Evolutionary conservation across 2,329 filamentous ascomycete species (phyloP), one percentile per base, ranked within the genome.

Genomic region (Monilinia fructicola): DNA sequence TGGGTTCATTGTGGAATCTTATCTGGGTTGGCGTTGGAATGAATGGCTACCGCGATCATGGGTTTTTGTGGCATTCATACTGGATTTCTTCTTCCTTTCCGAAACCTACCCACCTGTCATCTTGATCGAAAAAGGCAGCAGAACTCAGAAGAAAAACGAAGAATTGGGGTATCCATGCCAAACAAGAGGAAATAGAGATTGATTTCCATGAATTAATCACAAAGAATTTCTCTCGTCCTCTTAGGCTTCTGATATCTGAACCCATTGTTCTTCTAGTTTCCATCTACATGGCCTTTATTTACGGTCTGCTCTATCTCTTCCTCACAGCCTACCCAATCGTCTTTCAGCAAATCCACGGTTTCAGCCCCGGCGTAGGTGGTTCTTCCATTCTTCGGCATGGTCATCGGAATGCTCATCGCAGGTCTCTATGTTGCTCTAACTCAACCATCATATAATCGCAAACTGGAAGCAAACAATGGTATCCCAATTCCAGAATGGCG

Each of bases 331-430:
- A 96, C 73, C 89, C 90, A 0, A 85, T 95, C 54, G 90, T 96
- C 58, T 96, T 95, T 79, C 81, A 89, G 69, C 81, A 83, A 38
- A 82, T 93, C 5, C 90, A 96, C 77, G 83, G 85, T 71, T 89
- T 94, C 80, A 85, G 79, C 44, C 74, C 83, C 1, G 93, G 93
- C 66, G 78, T 91, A 23, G 84, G 87, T 4, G 93, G 92, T 1
- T 1, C 82, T 97, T 6, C 87, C 92, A 6, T 96, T 93, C 77
- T 91, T 97, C 73, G 93, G 92, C 65, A 91, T 97, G 88, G 85
- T 95, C 62, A 73, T 82, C 11, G 92, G 92, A 56, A 85, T 92
- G 75, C 69, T 94, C 21, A 78, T 91, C 64, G 90, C 89, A 0
- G 90, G 89, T 59, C 68, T 81, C 11, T 82, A 83, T 56, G 87